phyloP scores from a whole-genome alignment of 1,284 basidiomycete species.

The Thelephora terrestris region DNA sequence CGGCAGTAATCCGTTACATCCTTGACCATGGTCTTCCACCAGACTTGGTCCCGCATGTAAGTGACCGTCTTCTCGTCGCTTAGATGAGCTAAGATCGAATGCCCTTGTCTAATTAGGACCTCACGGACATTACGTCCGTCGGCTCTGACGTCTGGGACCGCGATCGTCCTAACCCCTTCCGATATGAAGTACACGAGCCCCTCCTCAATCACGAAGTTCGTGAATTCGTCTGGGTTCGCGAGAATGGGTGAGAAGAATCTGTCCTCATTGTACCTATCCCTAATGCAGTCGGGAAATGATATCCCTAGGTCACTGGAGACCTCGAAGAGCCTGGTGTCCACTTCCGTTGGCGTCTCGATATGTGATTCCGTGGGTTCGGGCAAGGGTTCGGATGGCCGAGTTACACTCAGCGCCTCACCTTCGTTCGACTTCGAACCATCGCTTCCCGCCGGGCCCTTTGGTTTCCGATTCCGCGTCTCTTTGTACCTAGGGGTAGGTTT shows the following conservation, averaged over 20 bases:
- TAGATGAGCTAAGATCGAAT: conserved; percentile 22
- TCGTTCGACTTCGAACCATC: too few relatives aligned
- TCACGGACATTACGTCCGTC: conserved; percentile 14
- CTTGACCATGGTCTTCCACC: conserved; percentile 19
- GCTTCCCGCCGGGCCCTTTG: too few relatives aligned
- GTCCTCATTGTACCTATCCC: conserved; percentile 1
- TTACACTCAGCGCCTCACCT: not conserved
- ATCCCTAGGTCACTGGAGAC: not conserved
- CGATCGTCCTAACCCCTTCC: not conserved
- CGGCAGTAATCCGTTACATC: conserved; percentile 17
- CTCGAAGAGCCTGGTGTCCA: too few relatives aligned
- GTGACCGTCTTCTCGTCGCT: conserved; percentile 21
- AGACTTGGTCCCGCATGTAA: conserved; percentile 19
- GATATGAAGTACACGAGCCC: not conserved
- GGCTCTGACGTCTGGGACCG: too few relatives aligned
- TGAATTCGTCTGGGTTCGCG: conserved; percentile 1
- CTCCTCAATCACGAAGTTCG: not conserved
- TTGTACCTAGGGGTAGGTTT: not conserved
- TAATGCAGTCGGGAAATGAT: not conserved
- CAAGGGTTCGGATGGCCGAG: not conserved
- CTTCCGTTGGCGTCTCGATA: too few relatives aligned
- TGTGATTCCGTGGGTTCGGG: too few relatives aligned
- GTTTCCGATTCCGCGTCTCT: not conserved
- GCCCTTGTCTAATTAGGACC: conserved; percentile 19
- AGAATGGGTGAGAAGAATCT: conserved; percentile 1